These are phyloP conservation scores for Penicillium pancosmium DNA, from an alignment of 495 filamentous ascomycete species.

Conservation along the genomic window DNA sequence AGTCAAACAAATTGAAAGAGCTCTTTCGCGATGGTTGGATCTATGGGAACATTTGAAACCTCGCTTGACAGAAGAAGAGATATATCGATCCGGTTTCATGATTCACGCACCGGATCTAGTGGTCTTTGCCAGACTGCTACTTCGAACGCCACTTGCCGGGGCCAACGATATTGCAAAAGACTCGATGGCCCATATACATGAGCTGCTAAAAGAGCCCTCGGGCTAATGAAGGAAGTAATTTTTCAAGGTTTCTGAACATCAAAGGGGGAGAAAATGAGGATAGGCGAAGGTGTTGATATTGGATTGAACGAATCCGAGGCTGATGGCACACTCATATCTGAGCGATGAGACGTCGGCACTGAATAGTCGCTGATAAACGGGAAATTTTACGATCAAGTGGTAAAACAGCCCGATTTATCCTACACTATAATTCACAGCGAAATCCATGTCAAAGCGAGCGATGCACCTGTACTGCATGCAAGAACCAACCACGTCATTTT, in stretches of 20 bases:
- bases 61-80: conserved; percentile 10
- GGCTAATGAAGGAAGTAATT: background rate
- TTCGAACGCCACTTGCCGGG: conserved; percentile 13
- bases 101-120: conserved; percentile 20
- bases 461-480: conserved; percentile 12
- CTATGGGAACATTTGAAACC: conserved; percentile 16
- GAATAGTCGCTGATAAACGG: too few relatives aligned
- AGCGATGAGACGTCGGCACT: too few relatives aligned
- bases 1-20: conserved; percentile 12
- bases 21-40: conserved; percentile 14
- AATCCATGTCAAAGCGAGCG: conserved; percentile 8
- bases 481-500: conserved; percentile 17
- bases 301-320: too few relatives aligned
- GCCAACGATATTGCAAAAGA: conserved; percentile 17
- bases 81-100: conserved; percentile 21
- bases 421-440: background rate
- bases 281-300: too few relatives aligned
- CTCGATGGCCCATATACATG: conserved; percentile 18
- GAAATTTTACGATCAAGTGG: too few relatives aligned
- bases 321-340: too few relatives aligned
- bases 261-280: too few relatives aligned
- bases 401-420: too few relatives aligned
- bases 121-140: conserved; percentile 13
- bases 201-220: conserved; percentile 11
- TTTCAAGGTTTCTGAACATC: too few relatives aligned